Percentiles rank a stretch among this genome's conserved stretches.
phyloP scores from a whole-genome alignment of 2,329 filamentous ascomycete species.

The Penicillium psychrosexuale region DNA sequence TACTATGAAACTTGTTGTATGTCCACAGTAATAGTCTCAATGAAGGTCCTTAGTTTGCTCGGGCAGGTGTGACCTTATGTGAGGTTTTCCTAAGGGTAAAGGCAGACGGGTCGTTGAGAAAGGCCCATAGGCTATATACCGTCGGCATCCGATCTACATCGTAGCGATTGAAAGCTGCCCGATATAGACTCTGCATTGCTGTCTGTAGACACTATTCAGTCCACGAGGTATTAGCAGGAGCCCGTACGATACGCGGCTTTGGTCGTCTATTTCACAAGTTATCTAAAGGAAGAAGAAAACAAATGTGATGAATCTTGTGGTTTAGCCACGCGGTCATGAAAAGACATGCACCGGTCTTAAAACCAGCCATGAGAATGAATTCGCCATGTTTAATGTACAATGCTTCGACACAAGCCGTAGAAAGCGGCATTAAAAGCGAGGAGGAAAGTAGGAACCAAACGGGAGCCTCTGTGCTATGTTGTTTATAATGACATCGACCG shows the following conservation, averaged over 20 bases:
- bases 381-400: slow-evolving; percentile 29
- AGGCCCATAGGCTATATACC: not conserved
- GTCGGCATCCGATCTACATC: not conserved
- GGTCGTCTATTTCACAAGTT: not conserved
- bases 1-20: too few species aligned
- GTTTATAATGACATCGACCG: slow-evolving; percentile 35
- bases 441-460: slow-evolving; percentile 17
- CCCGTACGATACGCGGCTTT: not conserved
- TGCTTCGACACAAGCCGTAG: slow-evolving; percentile 23
- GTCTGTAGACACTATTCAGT: not conserved
- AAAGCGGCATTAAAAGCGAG: slow-evolving; percentile 29
- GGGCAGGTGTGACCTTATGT: too few species aligned
- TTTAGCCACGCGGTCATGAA: slow-evolving; percentile 2
- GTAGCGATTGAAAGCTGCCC: not conserved
- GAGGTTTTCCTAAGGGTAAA: not conserved
- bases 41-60: too few species aligned
- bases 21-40: not conserved
- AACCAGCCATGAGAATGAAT: slow-evolving; percentile 12
- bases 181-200: not conserved
- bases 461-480: slow-evolving; percentile 37
- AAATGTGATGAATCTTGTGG: not conserved
- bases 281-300: not conserved
- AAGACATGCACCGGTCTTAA: slow-evolving; percentile 21
- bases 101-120: not conserved
- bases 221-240: not conserved